Base-by-base conservation (phyloP, 2,329 filamentous ascomycete species). In the Phoma sp. region DNA sequence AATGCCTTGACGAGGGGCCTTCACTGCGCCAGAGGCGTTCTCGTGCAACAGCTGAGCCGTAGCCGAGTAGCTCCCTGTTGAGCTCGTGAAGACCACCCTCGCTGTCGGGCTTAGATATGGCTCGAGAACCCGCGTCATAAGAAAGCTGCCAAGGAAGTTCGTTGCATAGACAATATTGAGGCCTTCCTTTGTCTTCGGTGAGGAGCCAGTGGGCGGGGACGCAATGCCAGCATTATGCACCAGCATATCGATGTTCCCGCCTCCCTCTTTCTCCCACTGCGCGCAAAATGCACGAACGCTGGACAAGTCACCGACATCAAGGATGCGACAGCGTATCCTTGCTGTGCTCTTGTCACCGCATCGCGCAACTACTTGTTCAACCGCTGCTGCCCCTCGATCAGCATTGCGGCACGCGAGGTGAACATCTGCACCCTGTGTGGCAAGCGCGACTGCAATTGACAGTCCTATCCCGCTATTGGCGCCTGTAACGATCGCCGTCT, bases 391-490 rank as follows among this genome's bases (percentile, higher is more conserved):
- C 25, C 60, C 60, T 13, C 46, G 56, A 22, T 55, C 47, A 22
- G 48, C 39, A 22, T 54, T 61, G n/a, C 62, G 62, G 22, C 58
- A 65, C 13, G 60, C 58, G 0, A 63, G 54, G 30, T 53, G 49
- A 1, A 63, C 60, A 7, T 47, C 51, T 7, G 60, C 60, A 18
- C 57, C 58, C 42, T 63, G 58, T 11, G 41, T 54, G 11, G 60
- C 52, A 10, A 61, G 46, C 13, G 55, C 30, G 4, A 50, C 44
- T 2, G 60, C 62, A 9, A 65, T 61, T 10, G 45, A 60, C 2
- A 80, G 74, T 0, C 82, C 82, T 11, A 84, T 66, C 4, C 82
- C 82, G 2, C 77, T 75, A 37, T 80, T 83, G 8, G 79, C 79
- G 22, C 81, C 81, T 6, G 81, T 82, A 13, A 83, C 62, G 7